Conservation (phyloP, 805 yeast species). For the Saturnispora galanensis region DNA sequence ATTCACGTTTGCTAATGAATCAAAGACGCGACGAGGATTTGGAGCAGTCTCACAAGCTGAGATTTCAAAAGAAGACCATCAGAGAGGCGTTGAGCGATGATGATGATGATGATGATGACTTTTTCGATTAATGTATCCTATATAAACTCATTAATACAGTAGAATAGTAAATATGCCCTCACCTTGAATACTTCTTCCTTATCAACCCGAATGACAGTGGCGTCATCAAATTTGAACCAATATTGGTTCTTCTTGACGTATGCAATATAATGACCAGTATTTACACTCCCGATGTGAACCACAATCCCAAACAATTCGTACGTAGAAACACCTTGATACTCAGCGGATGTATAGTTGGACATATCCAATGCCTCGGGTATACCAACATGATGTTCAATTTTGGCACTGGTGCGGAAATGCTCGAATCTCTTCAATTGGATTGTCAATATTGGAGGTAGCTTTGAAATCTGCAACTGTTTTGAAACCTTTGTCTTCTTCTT, state of each 20-base stretch:
- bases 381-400: conserved; percentile 64
- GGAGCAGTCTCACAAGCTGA: conserved; percentile 41
- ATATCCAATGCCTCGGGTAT: conserved; percentile 70
- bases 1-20: conserved; percentile 55
- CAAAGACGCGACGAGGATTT: conserved; percentile 45
- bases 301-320: conserved; percentile 84
- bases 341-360: conserved; percentile 39
- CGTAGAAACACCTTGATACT: conserved; percentile 16
- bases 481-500: conserved; percentile 50
- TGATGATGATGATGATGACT: conserved; percentile 33
- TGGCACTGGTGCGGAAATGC: conserved; percentile 50
- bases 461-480: conserved; percentile 60
- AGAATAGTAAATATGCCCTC: conserved; percentile 74
- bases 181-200: conserved; percentile 56
- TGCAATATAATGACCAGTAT: conserved; percentile 91
- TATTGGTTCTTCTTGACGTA: conserved; percentile 58
- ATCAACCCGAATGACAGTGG: conserved; percentile 58
- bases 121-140: conserved; percentile 33
- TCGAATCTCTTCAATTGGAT: conserved; percentile 79
- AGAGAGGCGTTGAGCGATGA: conserved; percentile 30
- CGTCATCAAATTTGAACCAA: conserved; percentile 92
- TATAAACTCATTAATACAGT: conserved; percentile 39
- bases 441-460: conserved; percentile 67
- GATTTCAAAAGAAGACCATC: conserved; percentile 50
- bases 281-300: conserved; percentile 85